phyloP scores from a whole-genome alignment of 257 asterid species.

The Linaria vulgaris region DNA sequence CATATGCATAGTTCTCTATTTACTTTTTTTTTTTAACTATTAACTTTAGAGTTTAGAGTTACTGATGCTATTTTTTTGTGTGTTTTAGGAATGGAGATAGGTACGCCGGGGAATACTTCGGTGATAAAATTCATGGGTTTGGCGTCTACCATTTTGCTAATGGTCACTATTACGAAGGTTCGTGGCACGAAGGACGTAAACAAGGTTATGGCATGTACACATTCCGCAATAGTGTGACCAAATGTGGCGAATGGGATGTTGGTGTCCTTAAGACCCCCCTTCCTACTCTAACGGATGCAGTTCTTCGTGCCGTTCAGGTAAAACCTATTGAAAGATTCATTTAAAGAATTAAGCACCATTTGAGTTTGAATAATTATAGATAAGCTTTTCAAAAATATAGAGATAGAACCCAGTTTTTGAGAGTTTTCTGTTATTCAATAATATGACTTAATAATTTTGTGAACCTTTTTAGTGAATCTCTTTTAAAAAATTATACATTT shows the following conservation, averaged over 20 bases:
- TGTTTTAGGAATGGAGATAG: conserved; percentile 56
- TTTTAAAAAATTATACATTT: too few relatives aligned
- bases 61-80: conserved; percentile 13
- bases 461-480: too few relatives aligned
- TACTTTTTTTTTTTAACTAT: too few relatives aligned
- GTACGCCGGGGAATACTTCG: conserved; percentile 68
- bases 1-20: too few relatives aligned
- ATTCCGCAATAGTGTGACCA: conserved; percentile 47
- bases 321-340: too few relatives aligned
- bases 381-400: too few relatives aligned
- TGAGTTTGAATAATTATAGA: too few relatives aligned
- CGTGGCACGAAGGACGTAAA: conserved; percentile 74
- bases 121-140: conserved; percentile 66
- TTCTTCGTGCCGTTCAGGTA: conserved; percentile 59
- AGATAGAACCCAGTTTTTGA: too few relatives aligned
- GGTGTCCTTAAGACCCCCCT: conserved; percentile 45
- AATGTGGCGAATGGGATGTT: conserved; percentile 65
- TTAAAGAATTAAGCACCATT: too few relatives aligned
- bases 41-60: neutral
- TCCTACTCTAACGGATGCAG: conserved; percentile 34
- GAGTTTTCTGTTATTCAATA: too few relatives aligned
- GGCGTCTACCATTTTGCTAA: conserved; percentile 66
- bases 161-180: conserved; percentile 71
- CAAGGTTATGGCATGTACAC: conserved; percentile 71
- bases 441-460: neutral